Conservation (phyloP, 2,329 filamentous ascomycete genomes). For the Simplicillium aogashimaense region DNA sequence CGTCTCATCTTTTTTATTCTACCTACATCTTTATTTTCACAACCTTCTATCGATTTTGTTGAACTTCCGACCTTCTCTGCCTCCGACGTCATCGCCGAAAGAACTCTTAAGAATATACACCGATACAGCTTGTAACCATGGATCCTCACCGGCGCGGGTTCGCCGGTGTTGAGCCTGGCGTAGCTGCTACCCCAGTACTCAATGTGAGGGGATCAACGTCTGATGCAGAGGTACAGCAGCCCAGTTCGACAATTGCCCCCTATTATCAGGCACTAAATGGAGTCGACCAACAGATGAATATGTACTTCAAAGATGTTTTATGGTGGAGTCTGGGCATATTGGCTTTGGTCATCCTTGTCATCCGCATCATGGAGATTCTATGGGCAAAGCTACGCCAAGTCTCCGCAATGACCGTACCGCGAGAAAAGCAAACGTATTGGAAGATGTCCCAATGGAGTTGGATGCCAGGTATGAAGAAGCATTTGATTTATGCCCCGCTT, state of each 20-base stretch:
- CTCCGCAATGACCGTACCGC: slow-evolving; percentile 43
- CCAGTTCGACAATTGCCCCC: slow-evolving; percentile 41
- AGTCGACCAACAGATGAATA: slow-evolving; percentile 49
- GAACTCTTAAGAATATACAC: not conserved
- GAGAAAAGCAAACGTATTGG: slow-evolving; percentile 49
- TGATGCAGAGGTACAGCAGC: slow-evolving; percentile 16
- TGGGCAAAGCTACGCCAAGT: slow-evolving; percentile 50
- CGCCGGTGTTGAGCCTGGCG: slow-evolving; percentile 13
- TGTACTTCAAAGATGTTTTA: slow-evolving; percentile 44
- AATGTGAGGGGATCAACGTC: slow-evolving; percentile 15
- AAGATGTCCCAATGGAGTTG: slow-evolving; percentile 44
- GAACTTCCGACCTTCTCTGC: too few relatives aligned
- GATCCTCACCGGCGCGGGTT: slow-evolving; percentile 19
- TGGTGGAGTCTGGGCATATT: slow-evolving; percentile 53
- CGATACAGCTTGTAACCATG: slow-evolving; percentile 5
- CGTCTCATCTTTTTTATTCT: not conserved
- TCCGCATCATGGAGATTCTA: slow-evolving; percentile 43
- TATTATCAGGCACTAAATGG: slow-evolving; percentile 48
- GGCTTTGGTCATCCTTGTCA: slow-evolving; percentile 39
- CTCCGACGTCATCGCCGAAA: not conserved
- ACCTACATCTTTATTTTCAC: not conserved
- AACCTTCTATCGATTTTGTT: not conserved
- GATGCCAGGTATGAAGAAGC: slow-evolving; percentile 53
- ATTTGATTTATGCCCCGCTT: slow-evolving; percentile 51
- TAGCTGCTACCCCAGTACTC: slow-evolving; percentile 19